Base-by-base conservation (phyloP, 805 yeast genomes). In the Candida nonsorbophila region DNA sequence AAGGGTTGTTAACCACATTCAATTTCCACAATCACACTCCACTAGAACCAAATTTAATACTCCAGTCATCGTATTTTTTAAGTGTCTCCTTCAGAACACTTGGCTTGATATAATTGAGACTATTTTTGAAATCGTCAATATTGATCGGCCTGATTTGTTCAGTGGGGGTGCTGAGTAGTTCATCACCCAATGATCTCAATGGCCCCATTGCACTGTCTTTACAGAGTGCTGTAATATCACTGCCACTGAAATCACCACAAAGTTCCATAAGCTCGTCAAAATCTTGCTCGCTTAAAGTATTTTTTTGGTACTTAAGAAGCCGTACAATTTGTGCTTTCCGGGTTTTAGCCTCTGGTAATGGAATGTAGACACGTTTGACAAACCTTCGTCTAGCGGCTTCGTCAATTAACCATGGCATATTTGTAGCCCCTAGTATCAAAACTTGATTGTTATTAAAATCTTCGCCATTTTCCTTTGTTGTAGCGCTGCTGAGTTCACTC, bases 131-230 rank as follows among this genome's bases (percentile, higher is more conserved):
- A 53, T 90, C 98, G 6, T 61, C 61, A 28, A 86, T 56, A 14
- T 68, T 65, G 29, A 92, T 74, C 0, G 95, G 79, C 30, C 97
- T 63, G 32, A 90, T 87, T 35, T 76, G 77, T 31, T 81, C 84
- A 20, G 85, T 77, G 2, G 84, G 69, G 1, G 79, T 72, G 49
- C 62, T 54, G 39, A 90, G 64, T 32, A 90, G 69, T 25, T 80
- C 77, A 35, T 90, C 97, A 2, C 97, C 97, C 14, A 90, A 60
- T 22, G 86, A 81, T 39, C 98, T 69, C 20, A 92, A 62, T 2
- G 98, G 97, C 1, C 96, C 96, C 97, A 90, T 88, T 1, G 98
- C 97, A 3, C 96, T 94, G 53, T 90, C 97, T 55, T 88, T 92
- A 2, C 97, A 95, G 36, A 90, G 57, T 1, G 95, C 88, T 0